phyloP scores from a whole-genome alignment of 2,329 filamentous ascomycete species.

The Penicillium hesseltinei region DNA sequence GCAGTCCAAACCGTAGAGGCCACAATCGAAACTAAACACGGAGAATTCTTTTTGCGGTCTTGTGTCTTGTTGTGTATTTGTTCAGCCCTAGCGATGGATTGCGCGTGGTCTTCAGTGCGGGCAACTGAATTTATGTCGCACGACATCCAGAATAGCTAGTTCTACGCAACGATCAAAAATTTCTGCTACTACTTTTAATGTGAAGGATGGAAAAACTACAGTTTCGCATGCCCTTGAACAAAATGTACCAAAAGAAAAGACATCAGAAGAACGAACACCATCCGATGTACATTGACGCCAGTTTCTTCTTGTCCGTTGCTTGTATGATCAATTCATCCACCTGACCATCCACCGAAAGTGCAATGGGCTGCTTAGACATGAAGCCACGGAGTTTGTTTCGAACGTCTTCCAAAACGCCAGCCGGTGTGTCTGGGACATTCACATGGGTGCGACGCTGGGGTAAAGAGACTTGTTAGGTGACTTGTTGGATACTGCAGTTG shows the following conservation, averaged over 20 bases:
- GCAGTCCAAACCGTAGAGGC: constrained; percentile 48
- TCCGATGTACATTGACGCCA: constrained; percentile 95
- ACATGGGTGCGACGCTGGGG: constrained; percentile 50
- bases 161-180: neutral
- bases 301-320: constrained; percentile 74
- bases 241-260: neutral
- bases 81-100: neutral
- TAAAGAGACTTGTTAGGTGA: neutral
- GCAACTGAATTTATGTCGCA: neutral
- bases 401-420: constrained; percentile 86
- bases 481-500: neutral
- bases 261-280: constrained; percentile 71
- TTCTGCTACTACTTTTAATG: neutral
- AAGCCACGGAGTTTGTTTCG: constrained; percentile 81
- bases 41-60: no score
- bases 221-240: no score
- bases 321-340: constrained; percentile 92
- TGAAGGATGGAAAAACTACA: neutral
- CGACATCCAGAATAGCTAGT: neutral
- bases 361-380: constrained; percentile 82
- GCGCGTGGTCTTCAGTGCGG: neutral
- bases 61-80: neutral
- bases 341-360: constrained; percentile 91
- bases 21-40: constrained; percentile 25
- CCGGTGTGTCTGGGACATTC: constrained; percentile 63